Base-by-base conservation (phyloP, 2,329 filamentous ascomycete genomes). In the Pseudogymnoascus sp. region DNA sequence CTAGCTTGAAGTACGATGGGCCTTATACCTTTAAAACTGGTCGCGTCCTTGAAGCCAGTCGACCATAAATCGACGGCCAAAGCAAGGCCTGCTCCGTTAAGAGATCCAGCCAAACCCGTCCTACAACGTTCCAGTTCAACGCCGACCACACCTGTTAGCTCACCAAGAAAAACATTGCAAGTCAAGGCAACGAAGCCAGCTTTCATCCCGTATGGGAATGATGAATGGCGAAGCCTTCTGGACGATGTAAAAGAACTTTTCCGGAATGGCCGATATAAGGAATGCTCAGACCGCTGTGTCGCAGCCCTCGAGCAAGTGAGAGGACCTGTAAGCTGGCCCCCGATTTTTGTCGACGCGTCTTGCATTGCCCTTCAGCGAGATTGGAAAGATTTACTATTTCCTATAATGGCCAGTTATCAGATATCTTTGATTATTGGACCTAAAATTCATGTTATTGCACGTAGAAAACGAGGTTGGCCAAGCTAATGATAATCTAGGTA, bases 181-280 rank as follows among this genome's bases (percentile, higher is more conserved):
- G 29, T 36, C 10, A 36, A 57, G n/a, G 29, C 29, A 57, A 18
- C 51, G 8, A 8, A 57, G 1, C 7, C n/a, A 36, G 10, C n/a
- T 57, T 36, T 69, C 37, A 61, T 70, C 5, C 71, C 71, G 14
- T 68, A 69, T 47, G 70, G 69, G 18, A 29, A 65, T 57, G 62
- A 65, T 16, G 72, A 73, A 63, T 73, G 69, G 70, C 67, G 62
- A 21, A 64, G 62, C 62, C 68, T 69, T 47, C 71, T 73, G 69
- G 69, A 71, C 23, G 69, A 73, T 67, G 65, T 73, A 16, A 72
- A 70, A 63, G 45, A 51, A 14, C 51, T 73, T n/a, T 73, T 71
- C 63, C 14, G 64, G 5, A 68, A 66, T 29, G 65, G 68, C 37
- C 65, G 72, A 29, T 72, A 73, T 45, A 72, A 70, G 66, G 66